Evolutionary conservation across 2,329 filamentous ascomycete species (phyloP), one percentile per base, ranked within the genome.

Genomic region (Cadophora luteo-olivacea): DNA sequence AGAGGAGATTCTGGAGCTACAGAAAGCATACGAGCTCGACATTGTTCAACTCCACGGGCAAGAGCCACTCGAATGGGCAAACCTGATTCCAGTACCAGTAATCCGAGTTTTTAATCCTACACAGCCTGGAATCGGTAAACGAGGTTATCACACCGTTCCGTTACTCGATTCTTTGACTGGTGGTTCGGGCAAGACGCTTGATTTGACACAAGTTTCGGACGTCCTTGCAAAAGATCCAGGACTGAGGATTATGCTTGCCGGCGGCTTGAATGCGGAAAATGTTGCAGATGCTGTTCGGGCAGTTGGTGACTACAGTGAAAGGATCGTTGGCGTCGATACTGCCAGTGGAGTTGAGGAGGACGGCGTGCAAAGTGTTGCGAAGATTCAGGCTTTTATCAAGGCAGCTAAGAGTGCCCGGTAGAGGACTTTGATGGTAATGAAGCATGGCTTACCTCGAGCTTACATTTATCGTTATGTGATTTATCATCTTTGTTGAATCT

Each of bases 41-140:
- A 82, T 97, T 64, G 92, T 99, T 7, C 96, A 99, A 78, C 86
- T 99, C 1, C 96, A 99, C 77, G 97, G 96, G 9, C 86, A 91
- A 58, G 97, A 99, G 78, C 95, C 96, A 2, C 76, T 97, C 4
- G 96, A 99, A 78, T 99, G 95, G 94, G 91, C 94, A 1, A 87
- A 82, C 57, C 81, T 92, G n/a, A 93, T 99, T 61, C 94, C 96
- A 0, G 94, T 97, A 0, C 96, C 96, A 0, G 94, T 99, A 5
- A 89, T 99, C 72, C 90, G 89, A 72, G 92, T 91, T 61, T 99
- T 98, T 81, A 89, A 89, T 64, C 93, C 94, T 0, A 87, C 85
- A 2, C 83, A 90, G 65, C 81, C 87, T 54, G 75, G 75, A 65
- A 82, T 97, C 57, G 89, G 89, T 8, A 81, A 85, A 52, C 87